Evolutionary conservation across 106 monocot genomes (phyloP), one percentile per base, ranked within the genome.

Genomic region (Dioscorea alata): DNA sequence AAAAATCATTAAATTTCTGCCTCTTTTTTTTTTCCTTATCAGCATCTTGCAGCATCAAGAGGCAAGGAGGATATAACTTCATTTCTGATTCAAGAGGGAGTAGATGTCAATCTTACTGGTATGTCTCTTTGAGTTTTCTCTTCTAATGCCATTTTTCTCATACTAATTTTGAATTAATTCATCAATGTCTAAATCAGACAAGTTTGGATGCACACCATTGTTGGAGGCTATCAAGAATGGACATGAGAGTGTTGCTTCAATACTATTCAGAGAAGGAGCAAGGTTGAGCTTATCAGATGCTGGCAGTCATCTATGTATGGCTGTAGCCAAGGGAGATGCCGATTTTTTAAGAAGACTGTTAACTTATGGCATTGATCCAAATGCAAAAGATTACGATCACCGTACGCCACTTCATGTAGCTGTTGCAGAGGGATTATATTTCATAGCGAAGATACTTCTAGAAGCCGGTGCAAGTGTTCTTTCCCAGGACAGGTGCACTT

Each of bases 401-500:
- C 86, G 92, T 12, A 81, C 92, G 5, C 92, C 96, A 5, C 92
- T 92, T 54, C 96, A 97, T 77, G 69, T 89, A 80, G 92, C 96
- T 61, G 88, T 92, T 35, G 79, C 92, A 18, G 92, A 92, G 57
- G 96, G 96, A 25, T 70, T 89, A 58, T 86, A 86, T 70, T 66
- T 85, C 59, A 83, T 92, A 16, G 96, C 84, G 12, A 85, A 86
- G 60, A 51, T 97, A 51, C 84, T 97, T 65, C 6, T 97, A 59
- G 85, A 97, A 62, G 84, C 82, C 60, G 96, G 96, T 17, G 92
- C 92, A 59, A 92, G 91, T 71, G 89, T 88, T 70, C 74, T 89
- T 48, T 24, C 78, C 9, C 74, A 50, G 15, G 96, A 97, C 74
- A 89, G 96, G 96, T 86, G 63, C 56, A 61, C 34, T 51, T 4